phyloP scores from a whole-genome alignment of 768 basidiomycete species.

The Termitomyces sp. region DNA sequence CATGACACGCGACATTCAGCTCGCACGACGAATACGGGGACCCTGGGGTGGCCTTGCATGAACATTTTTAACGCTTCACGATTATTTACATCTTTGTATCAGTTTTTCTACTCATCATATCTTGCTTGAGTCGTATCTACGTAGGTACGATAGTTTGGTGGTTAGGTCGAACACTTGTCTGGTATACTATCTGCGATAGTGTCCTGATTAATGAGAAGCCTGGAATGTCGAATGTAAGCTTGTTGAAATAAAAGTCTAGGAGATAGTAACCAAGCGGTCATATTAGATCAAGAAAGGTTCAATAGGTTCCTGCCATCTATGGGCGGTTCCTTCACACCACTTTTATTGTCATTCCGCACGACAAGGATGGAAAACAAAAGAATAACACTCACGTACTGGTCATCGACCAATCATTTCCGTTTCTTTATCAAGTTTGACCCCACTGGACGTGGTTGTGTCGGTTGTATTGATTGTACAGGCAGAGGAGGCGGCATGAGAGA shows the following conservation, averaged over 20 bases:
- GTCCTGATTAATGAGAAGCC: not conserved
- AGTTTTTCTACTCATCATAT: conserved; percentile 10
- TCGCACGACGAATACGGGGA: conserved; percentile 92
- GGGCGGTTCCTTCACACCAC: conserved; percentile 69
- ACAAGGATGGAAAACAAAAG: not conserved
- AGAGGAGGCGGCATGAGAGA: conserved; percentile 3
- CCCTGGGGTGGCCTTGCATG: conserved; percentile 74
- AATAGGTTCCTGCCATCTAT: conserved; percentile 42
- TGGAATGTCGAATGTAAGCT: not conserved
- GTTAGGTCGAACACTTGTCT: not conserved
- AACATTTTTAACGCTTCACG: conserved; percentile 12
- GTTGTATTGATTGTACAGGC: not conserved
- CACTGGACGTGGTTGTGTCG: not conserved
- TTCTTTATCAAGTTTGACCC: not conserved
- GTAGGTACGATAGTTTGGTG: conserved; percentile 8
- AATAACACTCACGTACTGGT: conserved; percentile 17
- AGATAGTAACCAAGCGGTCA: conserved; percentile 40
- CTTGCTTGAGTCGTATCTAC: conserved; percentile 4
- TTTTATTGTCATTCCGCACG: conserved; percentile 61
- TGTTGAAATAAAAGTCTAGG: not conserved
- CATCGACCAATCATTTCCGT: conserved; percentile 7
- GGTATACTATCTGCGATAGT: not conserved
- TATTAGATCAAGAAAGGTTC: conserved; percentile 90
- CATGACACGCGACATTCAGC: conserved; percentile 96
- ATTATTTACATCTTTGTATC: conserved; percentile 11